Percentiles rank a stretch among this genome's conserved stretches.
Evolutionary conservation across 2,329 filamentous ascomycete species (phyloP).

Genomic region (Berkeleyomyces basicola): DNA sequence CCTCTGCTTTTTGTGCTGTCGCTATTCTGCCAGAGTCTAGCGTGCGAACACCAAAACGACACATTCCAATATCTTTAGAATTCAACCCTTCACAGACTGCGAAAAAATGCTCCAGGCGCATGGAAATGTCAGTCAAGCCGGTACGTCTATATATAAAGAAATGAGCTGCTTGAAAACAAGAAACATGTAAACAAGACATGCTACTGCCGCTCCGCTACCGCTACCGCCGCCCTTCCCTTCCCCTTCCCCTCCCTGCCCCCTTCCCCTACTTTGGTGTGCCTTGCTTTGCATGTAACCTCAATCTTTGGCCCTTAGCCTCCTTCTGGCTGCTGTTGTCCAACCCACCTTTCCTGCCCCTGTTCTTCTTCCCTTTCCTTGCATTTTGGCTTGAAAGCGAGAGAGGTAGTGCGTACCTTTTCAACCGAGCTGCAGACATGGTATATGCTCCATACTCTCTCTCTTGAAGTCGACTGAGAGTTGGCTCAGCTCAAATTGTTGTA

Average conservation of each 20-base stretch:
- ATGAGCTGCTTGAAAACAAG: not conserved
- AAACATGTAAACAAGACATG: not conserved
- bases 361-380: not conserved
- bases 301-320: not conserved
- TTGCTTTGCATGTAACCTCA: not conserved
- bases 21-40: not conserved
- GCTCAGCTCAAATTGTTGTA: not conserved
- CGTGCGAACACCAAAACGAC: not conserved
- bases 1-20: not conserved
- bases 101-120: not conserved
- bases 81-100: not conserved
- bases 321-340: not conserved
- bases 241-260: not conserved
- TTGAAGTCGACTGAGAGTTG: not conserved
- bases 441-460: not conserved
- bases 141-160: not conserved
- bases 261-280: not conserved
- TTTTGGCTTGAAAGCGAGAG: not conserved
- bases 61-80: not conserved
- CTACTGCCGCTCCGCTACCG: not conserved
- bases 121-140: not conserved
- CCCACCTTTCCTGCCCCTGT: not conserved
- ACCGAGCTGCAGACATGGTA: not conserved
- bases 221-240: not conserved
- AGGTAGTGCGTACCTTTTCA: not conserved